Conservation (phyloP, 805 yeast genomes). For the Candida montana region DNA sequence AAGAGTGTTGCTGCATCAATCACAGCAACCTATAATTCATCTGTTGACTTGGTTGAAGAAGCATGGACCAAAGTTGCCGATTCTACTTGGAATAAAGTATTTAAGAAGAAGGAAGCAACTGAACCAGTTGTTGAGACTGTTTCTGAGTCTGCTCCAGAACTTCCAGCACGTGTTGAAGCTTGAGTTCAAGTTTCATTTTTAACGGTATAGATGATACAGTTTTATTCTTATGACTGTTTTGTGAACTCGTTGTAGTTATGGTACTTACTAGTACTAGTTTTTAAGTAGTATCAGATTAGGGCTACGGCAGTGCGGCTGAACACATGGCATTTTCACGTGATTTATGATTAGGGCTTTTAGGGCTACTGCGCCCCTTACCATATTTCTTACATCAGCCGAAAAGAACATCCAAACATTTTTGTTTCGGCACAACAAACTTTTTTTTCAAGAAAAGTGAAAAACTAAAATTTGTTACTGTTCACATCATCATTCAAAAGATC, state of each 20-base stretch:
- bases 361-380: background rate
- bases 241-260: too few species aligned
- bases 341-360: background rate
- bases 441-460: constrained; percentile 24
- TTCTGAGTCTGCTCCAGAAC: background rate
- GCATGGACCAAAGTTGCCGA: constrained; percentile 15
- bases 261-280: too few species aligned
- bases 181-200: background rate
- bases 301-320: background rate
- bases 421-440: constrained; percentile 17
- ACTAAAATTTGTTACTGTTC: constrained; percentile 13
- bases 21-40: constrained; percentile 29
- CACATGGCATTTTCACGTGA: background rate
- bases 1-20: constrained; percentile 25
- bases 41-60: constrained; percentile 29
- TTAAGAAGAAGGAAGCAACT: constrained; percentile 1
- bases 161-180: too few species aligned
- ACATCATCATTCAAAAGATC: constrained; percentile 17
- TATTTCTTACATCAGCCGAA: background rate
- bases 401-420: constrained; percentile 14
- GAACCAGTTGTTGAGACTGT: background rate
- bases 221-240: background rate
- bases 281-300: background rate
- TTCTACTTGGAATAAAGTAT: constrained; percentile 13
- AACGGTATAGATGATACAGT: background rate